Percentiles rank a stretch among this genome's conserved stretches.
Evolutionary conservation across 805 yeast genomes (phyloP).

Genomic region (Monosporozyma aquatica): DNA sequence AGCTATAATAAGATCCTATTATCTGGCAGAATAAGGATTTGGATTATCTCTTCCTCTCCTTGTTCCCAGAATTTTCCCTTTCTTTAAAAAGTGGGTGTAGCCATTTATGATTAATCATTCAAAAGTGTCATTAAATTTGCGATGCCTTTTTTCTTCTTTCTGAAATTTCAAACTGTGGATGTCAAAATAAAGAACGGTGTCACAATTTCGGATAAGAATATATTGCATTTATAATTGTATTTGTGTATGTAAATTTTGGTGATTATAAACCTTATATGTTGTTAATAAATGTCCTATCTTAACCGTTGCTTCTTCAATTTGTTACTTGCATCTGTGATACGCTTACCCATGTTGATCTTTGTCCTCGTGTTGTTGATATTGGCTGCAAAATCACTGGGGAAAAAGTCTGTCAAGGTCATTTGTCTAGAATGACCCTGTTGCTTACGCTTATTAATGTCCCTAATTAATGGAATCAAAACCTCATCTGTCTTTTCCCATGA

Average conservation of each 20-base stretch:
- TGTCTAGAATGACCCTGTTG: constrained; percentile 41
- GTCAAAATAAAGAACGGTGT: not conserved
- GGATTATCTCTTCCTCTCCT: too few species aligned
- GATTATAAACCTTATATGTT: too few species aligned
- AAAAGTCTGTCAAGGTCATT: constrained; percentile 55
- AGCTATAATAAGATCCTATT: too few species aligned
- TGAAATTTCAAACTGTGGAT: not conserved
- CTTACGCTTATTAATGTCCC: constrained; percentile 60
- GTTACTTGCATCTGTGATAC: constrained; percentile 50
- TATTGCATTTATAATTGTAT: too few species aligned
- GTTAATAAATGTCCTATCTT: not conserved
- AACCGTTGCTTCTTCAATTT: constrained; percentile 32
- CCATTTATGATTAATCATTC: not conserved
- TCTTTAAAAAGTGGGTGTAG: not conserved
- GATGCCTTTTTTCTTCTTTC: not conserved
- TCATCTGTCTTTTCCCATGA: constrained; percentile 64
- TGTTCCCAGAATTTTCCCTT: too few species aligned
- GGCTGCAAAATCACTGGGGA: constrained; percentile 47
- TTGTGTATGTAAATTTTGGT: too few species aligned
- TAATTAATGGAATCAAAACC: constrained; percentile 74
- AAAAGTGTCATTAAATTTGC: not conserved
- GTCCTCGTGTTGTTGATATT: constrained; percentile 23
- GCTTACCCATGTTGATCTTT: constrained; percentile 45
- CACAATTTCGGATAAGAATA: not conserved
- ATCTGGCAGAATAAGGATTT: too few species aligned